phyloP scores from a whole-genome alignment of 805 yeast genomes.

The Kodamaea fukazawae region DNA sequence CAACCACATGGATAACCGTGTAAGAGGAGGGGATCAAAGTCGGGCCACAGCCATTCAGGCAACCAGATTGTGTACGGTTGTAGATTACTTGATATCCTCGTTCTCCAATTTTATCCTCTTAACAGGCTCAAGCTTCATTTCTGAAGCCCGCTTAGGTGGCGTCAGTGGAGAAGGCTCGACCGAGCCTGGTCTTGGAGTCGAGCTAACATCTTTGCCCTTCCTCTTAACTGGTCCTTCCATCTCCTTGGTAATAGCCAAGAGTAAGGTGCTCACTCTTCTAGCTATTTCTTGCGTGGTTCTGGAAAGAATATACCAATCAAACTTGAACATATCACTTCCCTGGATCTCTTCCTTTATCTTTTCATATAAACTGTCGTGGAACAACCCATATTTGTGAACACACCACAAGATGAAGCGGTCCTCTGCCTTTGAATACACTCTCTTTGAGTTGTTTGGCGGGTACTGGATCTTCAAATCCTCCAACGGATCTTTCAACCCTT shows the following conservation, averaged over 20 bases:
- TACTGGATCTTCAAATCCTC: constrained; percentile 64
- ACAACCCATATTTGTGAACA: constrained; percentile 64
- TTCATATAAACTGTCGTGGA: constrained; percentile 58
- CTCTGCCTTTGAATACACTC: constrained; percentile 66
- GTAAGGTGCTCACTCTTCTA: constrained; percentile 64
- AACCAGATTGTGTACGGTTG: no score
- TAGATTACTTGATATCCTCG: no score
- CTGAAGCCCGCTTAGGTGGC: background rate
- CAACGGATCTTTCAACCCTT: constrained; percentile 54
- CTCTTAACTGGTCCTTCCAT: constrained; percentile 55
- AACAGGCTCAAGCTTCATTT: background rate
- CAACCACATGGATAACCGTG: no score
- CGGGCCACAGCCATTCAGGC: no score
- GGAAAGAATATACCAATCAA: constrained; percentile 72
- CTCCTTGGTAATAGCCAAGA: constrained; percentile 68
- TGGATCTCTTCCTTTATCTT: constrained; percentile 62
- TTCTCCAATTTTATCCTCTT: constrained; percentile 2
- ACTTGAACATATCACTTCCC: constrained; percentile 58
- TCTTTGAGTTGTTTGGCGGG: constrained; percentile 80
- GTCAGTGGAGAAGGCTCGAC: constrained; percentile 27
- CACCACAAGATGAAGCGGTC: constrained; percentile 64
- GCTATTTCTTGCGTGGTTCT: constrained; percentile 71
- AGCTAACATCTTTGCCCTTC: constrained; percentile 11
- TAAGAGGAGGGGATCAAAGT: background rate
- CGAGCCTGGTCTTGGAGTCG: constrained; percentile 32